Percentiles rank a stretch among this genome's conserved stretches.
These are phyloP conservation scores for Rhododendron kiyosumense DNA, from an alignment of 148 eudicot species.

Conservation along the genomic window DNA sequence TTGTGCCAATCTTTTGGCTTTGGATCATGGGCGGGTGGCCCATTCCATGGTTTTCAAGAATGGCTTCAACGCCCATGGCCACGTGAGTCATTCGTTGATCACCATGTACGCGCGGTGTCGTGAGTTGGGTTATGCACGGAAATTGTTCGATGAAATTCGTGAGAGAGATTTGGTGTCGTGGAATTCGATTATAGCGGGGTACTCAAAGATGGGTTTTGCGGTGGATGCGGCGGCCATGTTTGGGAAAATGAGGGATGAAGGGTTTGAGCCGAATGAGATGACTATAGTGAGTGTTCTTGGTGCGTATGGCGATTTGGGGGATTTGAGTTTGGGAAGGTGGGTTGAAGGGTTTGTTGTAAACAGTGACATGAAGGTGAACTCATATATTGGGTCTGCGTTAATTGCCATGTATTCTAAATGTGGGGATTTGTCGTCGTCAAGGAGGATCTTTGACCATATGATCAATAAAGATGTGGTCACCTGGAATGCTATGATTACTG, in stretches of 20 bases:
- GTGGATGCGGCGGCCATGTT: conserved; percentile 45
- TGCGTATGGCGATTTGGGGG: conserved; percentile 51
- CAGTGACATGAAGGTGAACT: conserved; percentile 25
- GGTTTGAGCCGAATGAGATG: conserved; percentile 46
- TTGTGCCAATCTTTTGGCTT: conserved; percentile 33
- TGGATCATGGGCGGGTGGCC: conserved; percentile 29
- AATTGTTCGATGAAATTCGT: conserved; percentile 49
- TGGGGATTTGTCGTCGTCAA: conserved; percentile 46
- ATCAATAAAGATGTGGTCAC: conserved; percentile 34
- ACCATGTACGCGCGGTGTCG: conserved; percentile 40
- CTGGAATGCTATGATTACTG: conserved; percentile 68
- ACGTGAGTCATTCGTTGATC: conserved; percentile 47
- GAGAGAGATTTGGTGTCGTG: conserved; percentile 44
- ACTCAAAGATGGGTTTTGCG: conserved; percentile 44
- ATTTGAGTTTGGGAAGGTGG: conserved; percentile 36
- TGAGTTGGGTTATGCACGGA: conserved; percentile 30
- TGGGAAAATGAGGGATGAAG: conserved; percentile 36
- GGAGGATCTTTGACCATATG: conserved; percentile 38
- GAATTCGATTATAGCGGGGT: conserved; percentile 52
- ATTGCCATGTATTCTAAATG: conserved; percentile 62
- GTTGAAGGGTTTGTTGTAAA: conserved; percentile 30
- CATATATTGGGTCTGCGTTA: conserved; percentile 42
- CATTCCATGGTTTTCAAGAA: conserved; percentile 41
- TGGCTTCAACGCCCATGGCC: conserved; percentile 35
- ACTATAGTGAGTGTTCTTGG: conserved; percentile 46